Base-by-base conservation (phyloP, 225 moss, liverwort and hornwort species). In the Marchantia polymorpha region DNA sequence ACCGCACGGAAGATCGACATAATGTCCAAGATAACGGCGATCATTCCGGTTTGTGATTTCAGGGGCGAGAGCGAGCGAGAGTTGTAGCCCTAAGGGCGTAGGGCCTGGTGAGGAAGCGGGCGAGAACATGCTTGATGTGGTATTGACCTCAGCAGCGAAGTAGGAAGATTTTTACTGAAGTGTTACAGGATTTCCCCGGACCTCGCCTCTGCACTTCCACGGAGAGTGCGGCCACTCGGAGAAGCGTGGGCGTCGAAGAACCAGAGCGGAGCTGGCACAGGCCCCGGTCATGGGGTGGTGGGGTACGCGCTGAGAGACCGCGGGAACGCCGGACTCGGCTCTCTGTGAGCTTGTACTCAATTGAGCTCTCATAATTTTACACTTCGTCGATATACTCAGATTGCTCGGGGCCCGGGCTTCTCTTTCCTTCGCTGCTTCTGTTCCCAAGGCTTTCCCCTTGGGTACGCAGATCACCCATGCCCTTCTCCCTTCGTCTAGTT, bases 311-410 rank as follows among this genome's bases (percentile, higher is more conserved):
- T 54, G 69, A 27, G 22, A 30, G 68, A 55, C 22, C 30, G 68
- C 78, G 78, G 68, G n/a, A 54, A 55, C 69, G 78, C 52, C 78
- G 78, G 68, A 69, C 46, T 68, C 78, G 78, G 68, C 78, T 46
- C 30, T 12, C 39, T 48, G 76, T 47, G 76, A 61, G 31, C 13
- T 17, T 70, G 46, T 4, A 27, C 70, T 64, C 10, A 17, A 19
- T 23, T 29, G 29, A 6, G 14, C 25, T n/a, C 15, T 54, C 73
- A 29, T 29, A 54, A 73, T 27, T 73, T 53, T 53, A 27, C 53
- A 73, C 52, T 23, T 54, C 11, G 52, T 54, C 16, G 14, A 73
- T 55, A 15, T 27, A 53, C 27, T 73, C 8, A 73, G 53, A 29
- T 29, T 59, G 55, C 39, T 39, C 58, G 30, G 59, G 73, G 52